Percentiles rank a stretch among this genome's conserved stretches.
These are phyloP conservation scores for Lasiosphaeris hirsuta DNA, from an alignment of 495 filamentous ascomycete species.

Conservation along the genomic window DNA sequence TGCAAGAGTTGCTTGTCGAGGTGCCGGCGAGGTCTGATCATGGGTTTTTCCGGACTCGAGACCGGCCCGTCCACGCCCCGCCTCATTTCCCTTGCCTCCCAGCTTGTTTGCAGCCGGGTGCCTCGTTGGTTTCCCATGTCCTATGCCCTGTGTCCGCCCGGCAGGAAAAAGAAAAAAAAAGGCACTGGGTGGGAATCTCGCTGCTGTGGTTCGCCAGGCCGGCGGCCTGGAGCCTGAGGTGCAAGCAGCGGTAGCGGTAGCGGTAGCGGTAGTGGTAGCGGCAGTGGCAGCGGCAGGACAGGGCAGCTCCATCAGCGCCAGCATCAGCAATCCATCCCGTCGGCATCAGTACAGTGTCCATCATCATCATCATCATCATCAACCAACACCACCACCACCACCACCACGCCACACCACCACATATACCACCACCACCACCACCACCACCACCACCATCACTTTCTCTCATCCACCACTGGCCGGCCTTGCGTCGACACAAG, in stretches of 20 bases:
- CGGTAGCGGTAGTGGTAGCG: not conserved
- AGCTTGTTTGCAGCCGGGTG: constrained; percentile 9
- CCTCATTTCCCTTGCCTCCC: constrained; percentile 2
- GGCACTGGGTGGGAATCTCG: not conserved
- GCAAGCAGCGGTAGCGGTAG: not conserved
- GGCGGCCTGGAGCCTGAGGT: not conserved
- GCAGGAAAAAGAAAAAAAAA: not conserved
- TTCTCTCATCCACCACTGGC: not conserved
- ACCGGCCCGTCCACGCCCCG: constrained; percentile 1
- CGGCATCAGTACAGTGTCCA: not conserved
- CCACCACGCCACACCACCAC: not conserved
- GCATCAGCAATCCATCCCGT: not conserved
- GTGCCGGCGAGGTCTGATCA: constrained; percentile 10
- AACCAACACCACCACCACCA: not conserved
- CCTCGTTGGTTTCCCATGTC: not conserved
- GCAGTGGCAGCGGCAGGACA: not conserved
- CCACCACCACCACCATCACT: not conserved
- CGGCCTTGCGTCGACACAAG: not conserved
- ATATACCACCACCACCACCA: not conserved
- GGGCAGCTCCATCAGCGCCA: not conserved
- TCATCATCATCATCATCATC: not conserved
- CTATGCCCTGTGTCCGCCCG: constrained; percentile 5
- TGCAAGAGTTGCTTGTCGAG: not conserved
- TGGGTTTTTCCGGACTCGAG: constrained; percentile 9
- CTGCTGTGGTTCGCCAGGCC: constrained; percentile 15